phyloP scores from a whole-genome alignment of 371 early-diverging fungal species.

The Amoeboaphelidium protococcarum region DNA sequence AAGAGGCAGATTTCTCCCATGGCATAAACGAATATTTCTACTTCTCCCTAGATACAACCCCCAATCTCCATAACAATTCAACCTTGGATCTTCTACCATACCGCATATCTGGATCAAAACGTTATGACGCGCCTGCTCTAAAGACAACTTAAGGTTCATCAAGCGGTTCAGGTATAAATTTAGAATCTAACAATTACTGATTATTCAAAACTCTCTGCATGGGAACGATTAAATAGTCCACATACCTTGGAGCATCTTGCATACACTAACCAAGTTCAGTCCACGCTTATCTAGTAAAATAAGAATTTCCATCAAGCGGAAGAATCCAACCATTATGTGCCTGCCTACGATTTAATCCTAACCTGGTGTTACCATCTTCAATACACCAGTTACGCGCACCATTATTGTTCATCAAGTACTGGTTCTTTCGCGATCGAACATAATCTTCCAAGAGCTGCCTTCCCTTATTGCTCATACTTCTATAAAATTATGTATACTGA shows the following conservation, averaged over 20 bases:
- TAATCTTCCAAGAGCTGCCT: slow-evolving; percentile 30
- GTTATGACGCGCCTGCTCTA: slow-evolving; percentile 24
- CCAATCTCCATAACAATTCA: slow-evolving; percentile 32
- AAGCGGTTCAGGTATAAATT: slow-evolving; percentile 26
- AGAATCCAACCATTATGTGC: slow-evolving; percentile 38
- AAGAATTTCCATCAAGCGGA: slow-evolving; percentile 41
- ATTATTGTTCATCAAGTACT: slow-evolving; percentile 46
- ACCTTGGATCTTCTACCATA: slow-evolving; percentile 41
- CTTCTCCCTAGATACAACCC: slow-evolving; percentile 23
- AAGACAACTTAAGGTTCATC: slow-evolving; percentile 44
- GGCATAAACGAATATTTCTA: slow-evolving; percentile 29
- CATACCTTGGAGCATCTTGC: slow-evolving; percentile 19
- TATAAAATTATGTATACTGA: no score
- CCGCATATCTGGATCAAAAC: slow-evolving; percentile 33
- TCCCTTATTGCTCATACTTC: no score
- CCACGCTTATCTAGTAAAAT: slow-evolving; percentile 25
- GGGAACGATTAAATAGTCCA: slow-evolving; percentile 33
- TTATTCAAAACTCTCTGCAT: slow-evolving; percentile 36
- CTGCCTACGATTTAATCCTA: no score
- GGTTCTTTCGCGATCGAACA: slow-evolving; percentile 35
- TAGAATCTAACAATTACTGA: slow-evolving; percentile 21
- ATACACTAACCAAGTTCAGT: slow-evolving; percentile 26
- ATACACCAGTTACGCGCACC: slow-evolving; percentile 35
- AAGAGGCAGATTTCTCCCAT: slow-evolving; percentile 14
- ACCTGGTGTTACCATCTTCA: slow-evolving; percentile 22